Conservation (phyloP, 2,329 filamentous ascomycete species). For the Fusarium armeniacum region DNA sequence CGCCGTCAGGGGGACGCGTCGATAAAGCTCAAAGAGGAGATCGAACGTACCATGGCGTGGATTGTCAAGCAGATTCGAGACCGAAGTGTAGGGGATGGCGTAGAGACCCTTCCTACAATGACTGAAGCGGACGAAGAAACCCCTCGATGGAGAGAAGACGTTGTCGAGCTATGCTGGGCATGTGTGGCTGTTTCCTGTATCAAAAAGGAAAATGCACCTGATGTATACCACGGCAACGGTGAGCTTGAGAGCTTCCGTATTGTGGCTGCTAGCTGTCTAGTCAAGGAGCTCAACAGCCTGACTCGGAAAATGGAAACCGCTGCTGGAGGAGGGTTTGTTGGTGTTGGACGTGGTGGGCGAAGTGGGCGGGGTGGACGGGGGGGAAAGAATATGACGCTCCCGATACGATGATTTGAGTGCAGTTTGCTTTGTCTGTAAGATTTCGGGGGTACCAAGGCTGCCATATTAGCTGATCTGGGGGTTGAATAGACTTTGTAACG, state of each 20-base stretch:
- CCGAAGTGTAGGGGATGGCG: conserved; percentile 27
- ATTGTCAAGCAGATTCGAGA: conserved; percentile 54
- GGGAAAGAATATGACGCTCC: conserved; percentile 28
- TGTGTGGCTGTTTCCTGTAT: conserved; percentile 52
- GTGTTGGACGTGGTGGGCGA: conserved; percentile 41
- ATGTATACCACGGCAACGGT: conserved; percentile 26
- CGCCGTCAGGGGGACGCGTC: conserved; percentile 66
- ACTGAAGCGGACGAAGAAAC: conserved; percentile 12
- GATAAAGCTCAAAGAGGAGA: conserved; percentile 65
- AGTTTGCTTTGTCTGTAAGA: background rate
- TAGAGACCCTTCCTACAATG: conserved; percentile 27
- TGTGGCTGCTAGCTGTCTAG: conserved; percentile 56
- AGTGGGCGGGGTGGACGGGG: conserved; percentile 21
- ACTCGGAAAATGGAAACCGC: conserved; percentile 24
- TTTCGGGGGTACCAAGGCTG: background rate
- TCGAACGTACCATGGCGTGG: conserved; percentile 62
- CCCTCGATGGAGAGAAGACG: conserved; percentile 45
- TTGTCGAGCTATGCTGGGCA: conserved; percentile 54
- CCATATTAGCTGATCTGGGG: background rate
- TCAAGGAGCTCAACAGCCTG: conserved; percentile 45
- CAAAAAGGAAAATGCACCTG: conserved; percentile 8
- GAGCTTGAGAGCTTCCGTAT: conserved; percentile 56
- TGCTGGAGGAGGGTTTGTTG: conserved; percentile 46
- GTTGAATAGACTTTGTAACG: background rate
- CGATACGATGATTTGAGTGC: conserved; percentile 33